Percentiles rank a stretch among this genome's conserved stretches.
Conservation (phyloP, 2,329 filamentous ascomycete genomes). For the Xylaria sp. region DNA sequence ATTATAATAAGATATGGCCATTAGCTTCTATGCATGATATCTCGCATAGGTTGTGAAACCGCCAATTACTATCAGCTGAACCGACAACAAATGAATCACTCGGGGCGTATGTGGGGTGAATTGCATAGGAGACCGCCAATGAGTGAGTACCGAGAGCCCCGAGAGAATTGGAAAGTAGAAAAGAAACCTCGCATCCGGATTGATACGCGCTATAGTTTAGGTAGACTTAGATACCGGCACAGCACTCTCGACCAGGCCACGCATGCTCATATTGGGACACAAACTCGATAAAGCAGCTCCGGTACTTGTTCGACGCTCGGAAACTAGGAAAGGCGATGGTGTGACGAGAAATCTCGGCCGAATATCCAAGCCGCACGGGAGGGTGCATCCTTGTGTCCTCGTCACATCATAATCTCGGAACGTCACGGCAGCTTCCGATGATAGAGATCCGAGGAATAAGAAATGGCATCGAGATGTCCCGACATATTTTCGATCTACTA, state of each 20-base stretch:
- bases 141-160: too few relatives aligned
- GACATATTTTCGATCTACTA: neutral
- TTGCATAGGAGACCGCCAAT: too few relatives aligned
- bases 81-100: too few relatives aligned
- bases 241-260: neutral
- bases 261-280: neutral
- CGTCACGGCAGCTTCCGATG: neutral
- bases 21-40: too few relatives aligned
- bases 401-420: slow-evolving; percentile 15
- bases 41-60: too few relatives aligned
- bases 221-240: neutral
- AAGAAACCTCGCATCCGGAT: too few relatives aligned
- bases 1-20: too few relatives aligned
- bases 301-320: neutral
- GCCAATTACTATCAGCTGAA: too few relatives aligned
- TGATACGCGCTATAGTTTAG: neutral
- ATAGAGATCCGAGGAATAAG: neutral
- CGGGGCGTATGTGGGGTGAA: too few relatives aligned
- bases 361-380: slow-evolving; percentile 3
- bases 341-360: neutral
- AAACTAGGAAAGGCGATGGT: neutral
- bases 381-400: neutral
- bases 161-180: too few relatives aligned
- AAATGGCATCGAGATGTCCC: neutral
- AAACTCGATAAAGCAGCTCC: neutral